Evolutionary conservation across 2,329 filamentous ascomycete genomes (phyloP), one percentile per base, ranked within the genome.

Genomic region (Neonectria neomacrospora): DNA sequence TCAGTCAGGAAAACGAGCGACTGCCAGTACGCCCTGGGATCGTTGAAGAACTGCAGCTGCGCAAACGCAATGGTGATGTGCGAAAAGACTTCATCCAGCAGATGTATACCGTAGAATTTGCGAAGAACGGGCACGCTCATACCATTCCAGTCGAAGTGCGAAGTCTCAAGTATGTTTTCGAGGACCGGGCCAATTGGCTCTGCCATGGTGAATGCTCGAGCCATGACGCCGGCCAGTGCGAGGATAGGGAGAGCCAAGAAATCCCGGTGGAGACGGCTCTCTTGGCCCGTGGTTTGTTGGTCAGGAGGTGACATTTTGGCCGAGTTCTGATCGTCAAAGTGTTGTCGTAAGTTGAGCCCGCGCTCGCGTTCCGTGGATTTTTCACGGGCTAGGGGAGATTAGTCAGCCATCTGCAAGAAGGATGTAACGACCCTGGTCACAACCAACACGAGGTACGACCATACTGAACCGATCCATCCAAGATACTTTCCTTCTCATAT

Each of bases 1-100:
- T 77, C 75, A 0, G 68, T 68, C 7, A 77, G 47, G 16, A 77
- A 75, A 11, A 74, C 61, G 6, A 76, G 34, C 3, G 67, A 65
- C 16, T 76, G 73, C 70, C 73, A 76, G 18, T 75, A 77, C 0
- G 68, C 65, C 10, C 34, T 23, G 0, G 58, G 53, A 8, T 73
- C 65, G 1, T 62, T 54, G n/a, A 64, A 67, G 42, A 75, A 71
- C 14, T 73, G 66, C 28, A 77, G 4, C 26, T 73, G 67, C 0
- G 66, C 62, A 51, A 76, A 77, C 0, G 64, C 67, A 11, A 67
- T 55, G 0, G 68, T 66, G 0, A 73, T 67, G 1, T 59, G 58
- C 2, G 64, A 47, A 4, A 77, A 64, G 0, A 70, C 8, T 1
- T 67, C 28, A 48, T 76, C 74, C 5, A 76, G 5, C 0, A 61